These are phyloP conservation scores for Ceratobasidium sp. DNA, from an alignment of 1,284 basidiomycete species.

Conservation along the genomic window DNA sequence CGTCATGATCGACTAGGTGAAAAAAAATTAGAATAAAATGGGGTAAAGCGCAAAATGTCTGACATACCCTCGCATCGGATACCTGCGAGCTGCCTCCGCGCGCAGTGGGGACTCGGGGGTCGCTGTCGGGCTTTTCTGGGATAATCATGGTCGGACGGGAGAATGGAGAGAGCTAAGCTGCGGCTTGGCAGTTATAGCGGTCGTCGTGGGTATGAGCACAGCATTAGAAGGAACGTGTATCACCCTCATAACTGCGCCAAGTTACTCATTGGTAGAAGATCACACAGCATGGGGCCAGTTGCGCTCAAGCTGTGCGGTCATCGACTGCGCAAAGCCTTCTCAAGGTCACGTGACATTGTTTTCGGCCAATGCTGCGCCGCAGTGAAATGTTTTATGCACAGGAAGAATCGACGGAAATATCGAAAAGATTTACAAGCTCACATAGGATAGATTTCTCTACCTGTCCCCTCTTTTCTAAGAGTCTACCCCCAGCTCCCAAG, in stretches of 20 bases:
- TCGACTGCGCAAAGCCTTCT: conserved; percentile 12
- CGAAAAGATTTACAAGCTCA: neutral
- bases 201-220: neutral
- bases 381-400: neutral
- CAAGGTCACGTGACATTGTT: neutral
- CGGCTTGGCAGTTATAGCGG: neutral
- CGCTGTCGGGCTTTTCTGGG: conserved; percentile 26
- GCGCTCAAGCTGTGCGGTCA: neutral
- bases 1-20: conserved; percentile 16
- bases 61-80: conserved; percentile 24
- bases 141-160: conserved; percentile 25
- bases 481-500: too few relatives aligned
- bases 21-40: neutral
- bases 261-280: neutral
- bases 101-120: neutral
- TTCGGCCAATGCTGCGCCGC: neutral
- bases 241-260: neutral
- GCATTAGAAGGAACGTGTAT: neutral
- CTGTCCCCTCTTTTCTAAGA: too few relatives aligned
- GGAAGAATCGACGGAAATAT: neutral
- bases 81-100: neutral
- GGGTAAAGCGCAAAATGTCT: neutral
- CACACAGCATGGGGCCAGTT: conserved; percentile 9
- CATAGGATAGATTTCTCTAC: neutral
- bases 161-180: neutral